These are phyloP conservation scores for Actinomortierella wolfii DNA, from an alignment of 371 early-diverging fungal genomes.

Conservation along the genomic window DNA sequence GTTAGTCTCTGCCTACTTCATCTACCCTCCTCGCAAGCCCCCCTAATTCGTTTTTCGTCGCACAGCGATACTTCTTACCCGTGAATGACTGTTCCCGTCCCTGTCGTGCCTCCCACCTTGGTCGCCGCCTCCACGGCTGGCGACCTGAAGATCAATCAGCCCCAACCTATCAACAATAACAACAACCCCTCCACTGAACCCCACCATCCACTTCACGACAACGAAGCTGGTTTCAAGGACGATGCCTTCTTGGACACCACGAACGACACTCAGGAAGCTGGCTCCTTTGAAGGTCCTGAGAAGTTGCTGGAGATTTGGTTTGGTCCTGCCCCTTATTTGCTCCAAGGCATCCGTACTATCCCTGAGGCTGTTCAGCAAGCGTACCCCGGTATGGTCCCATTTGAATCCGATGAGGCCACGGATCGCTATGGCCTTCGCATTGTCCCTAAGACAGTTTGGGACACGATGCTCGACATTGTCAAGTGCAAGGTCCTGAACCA, in stretches of 20 bases:
- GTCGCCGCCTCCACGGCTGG: slow-evolving; percentile 29
- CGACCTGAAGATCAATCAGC: slow-evolving; percentile 41
- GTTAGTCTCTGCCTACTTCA: slow-evolving; percentile 42
- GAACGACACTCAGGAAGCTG: slow-evolving; percentile 42
- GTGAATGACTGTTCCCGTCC: slow-evolving; percentile 49
- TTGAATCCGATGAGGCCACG: slow-evolving; percentile 40
- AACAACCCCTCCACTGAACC: slow-evolving; percentile 6
- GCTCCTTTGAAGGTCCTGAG: slow-evolving; percentile 90
- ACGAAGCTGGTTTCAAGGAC: slow-evolving; percentile 38
- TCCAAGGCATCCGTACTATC: slow-evolving; percentile 48
- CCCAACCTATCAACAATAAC: slow-evolving; percentile 14
- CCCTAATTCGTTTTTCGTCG: slow-evolving; percentile 41
- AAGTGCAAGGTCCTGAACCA: slow-evolving; percentile 90
- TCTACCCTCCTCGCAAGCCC: slow-evolving; percentile 47
- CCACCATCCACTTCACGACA: slow-evolving; percentile 31
- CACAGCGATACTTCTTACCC: slow-evolving; percentile 36
- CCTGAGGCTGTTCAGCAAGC: slow-evolving; percentile 16
- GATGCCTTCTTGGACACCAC: slow-evolving; percentile 43
- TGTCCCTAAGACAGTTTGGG: slow-evolving; percentile 81
- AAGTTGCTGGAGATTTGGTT: slow-evolving; percentile 98
- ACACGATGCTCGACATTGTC: slow-evolving; percentile 89
- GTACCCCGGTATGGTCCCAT: slow-evolving; percentile 36
- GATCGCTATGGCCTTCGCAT: slow-evolving; percentile 70
- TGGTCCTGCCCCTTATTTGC: slow-evolving; percentile 52
- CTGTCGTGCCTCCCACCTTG: slow-evolving; percentile 32